Conservation (phyloP, 2,329 filamentous ascomycete genomes). For the Mycosphaerella sp. region DNA sequence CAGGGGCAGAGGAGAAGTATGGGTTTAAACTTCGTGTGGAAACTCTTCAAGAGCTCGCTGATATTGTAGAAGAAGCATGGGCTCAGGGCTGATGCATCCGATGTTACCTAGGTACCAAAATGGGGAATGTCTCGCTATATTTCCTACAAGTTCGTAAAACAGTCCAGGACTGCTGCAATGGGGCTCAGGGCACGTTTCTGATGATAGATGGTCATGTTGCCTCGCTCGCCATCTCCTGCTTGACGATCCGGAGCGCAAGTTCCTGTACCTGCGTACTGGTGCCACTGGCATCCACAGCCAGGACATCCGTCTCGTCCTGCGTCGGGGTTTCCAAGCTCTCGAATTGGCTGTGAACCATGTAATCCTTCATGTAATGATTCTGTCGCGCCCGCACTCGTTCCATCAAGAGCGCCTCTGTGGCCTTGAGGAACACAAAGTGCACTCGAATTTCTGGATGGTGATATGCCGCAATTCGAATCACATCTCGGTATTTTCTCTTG, state of each 20-base stretch:
- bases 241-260: slow-evolving; percentile 37
- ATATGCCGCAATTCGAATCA: slow-evolving; percentile 45
- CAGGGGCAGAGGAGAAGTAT: slow-evolving; percentile 36
- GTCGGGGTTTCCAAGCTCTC: slow-evolving; percentile 76
- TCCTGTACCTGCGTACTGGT: slow-evolving; percentile 36
- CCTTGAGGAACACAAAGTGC: slow-evolving; percentile 88
- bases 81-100: slow-evolving; percentile 3
- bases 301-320: slow-evolving; percentile 45
- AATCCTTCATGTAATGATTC: slow-evolving; percentile 90
- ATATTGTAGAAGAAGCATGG: slow-evolving; percentile 44
- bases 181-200: too few relatives aligned
- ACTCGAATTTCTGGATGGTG: slow-evolving; percentile 46
- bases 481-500: slow-evolving; percentile 92
- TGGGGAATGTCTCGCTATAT: too few relatives aligned
- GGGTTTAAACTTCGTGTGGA: slow-evolving; percentile 57
- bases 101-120: too few relatives aligned
- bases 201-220: neutral
- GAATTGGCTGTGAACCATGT: slow-evolving; percentile 93
- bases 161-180: too few relatives aligned
- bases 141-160: too few relatives aligned
- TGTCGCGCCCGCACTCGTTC: slow-evolving; percentile 66
- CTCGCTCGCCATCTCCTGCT: slow-evolving; percentile 31
- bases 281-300: slow-evolving; percentile 43
- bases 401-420: slow-evolving; percentile 67
- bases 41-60: slow-evolving; percentile 55